Conservation (phyloP, 2,329 filamentous ascomycete species). For the Curvularia spicifera region DNA sequence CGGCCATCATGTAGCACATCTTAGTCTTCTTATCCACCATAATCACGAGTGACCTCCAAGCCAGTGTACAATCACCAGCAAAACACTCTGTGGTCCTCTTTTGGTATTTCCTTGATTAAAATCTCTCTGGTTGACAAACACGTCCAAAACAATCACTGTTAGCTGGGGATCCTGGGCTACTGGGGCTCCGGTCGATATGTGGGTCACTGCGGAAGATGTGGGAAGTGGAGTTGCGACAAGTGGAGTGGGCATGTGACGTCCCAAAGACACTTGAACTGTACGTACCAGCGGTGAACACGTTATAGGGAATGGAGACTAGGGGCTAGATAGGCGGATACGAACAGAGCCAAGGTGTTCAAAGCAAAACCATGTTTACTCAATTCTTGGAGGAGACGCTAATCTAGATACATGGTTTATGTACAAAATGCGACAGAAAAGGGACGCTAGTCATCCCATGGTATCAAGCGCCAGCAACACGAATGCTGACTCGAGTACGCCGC, state of each 20-base stretch:
- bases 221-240: background rate
- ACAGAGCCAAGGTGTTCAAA: background rate
- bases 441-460: slow-evolving; percentile 15
- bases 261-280: background rate
- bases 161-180: background rate
- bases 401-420: slow-evolving; percentile 10
- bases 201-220: background rate
- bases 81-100: background rate
- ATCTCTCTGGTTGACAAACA: background rate
- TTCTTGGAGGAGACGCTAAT: slow-evolving; percentile 1
- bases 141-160: background rate
- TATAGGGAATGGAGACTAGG: background rate
- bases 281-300: background rate
- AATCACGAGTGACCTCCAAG: background rate
- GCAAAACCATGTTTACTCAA: background rate
- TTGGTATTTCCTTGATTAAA: background rate
- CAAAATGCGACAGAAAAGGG: slow-evolving; percentile 7
- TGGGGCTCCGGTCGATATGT: background rate
- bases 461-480: slow-evolving; percentile 16
- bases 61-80: background rate
- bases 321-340: background rate
- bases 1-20: background rate
- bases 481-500: slow-evolving; percentile 12
- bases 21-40: background rate
- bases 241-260: background rate